A percentile compares a stretch with the other conserved stretches of the same genome.
These are phyloP conservation scores for Amphirosellinia nigrospora DNA, from an alignment of 495 filamentous ascomycete genomes.

Conservation along the genomic window DNA sequence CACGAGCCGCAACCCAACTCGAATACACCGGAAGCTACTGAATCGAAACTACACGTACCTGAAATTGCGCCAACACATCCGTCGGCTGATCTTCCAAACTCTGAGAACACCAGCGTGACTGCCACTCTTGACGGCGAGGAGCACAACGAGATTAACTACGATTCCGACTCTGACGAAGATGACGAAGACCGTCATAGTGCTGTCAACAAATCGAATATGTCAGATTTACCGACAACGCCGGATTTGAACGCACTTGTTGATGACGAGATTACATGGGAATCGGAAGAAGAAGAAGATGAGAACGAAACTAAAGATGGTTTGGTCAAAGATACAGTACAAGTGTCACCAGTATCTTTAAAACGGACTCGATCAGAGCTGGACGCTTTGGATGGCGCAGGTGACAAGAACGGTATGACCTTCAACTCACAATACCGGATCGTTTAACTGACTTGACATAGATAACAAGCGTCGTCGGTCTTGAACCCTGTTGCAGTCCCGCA, in stretches of 20 bases:
- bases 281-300: constrained; percentile 46
- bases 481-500: constrained; percentile 24
- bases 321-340: constrained; percentile 39
- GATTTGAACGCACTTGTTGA: constrained; percentile 28
- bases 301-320: constrained; percentile 29
- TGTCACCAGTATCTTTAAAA: constrained; percentile 39
- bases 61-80: constrained; percentile 26
- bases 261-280: constrained; percentile 54
- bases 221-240: constrained; percentile 3
- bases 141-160: constrained; percentile 54
- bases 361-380: constrained; percentile 34
- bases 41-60: constrained; percentile 25
- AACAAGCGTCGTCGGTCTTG: constrained; percentile 59
- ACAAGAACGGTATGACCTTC: constrained; percentile 49
- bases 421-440: neutral
- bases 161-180: constrained; percentile 50
- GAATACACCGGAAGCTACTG: constrained; percentile 19
- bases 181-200: constrained; percentile 29
- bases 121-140: constrained; percentile 50
- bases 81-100: constrained; percentile 27
- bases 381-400: constrained; percentile 28
- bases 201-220: constrained; percentile 12
- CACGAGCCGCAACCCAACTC: constrained; percentile 5
- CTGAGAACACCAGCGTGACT: constrained; percentile 46
- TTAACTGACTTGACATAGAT: constrained; percentile 45